phyloP scores from a whole-genome alignment of 768 basidiomycete species.

The Xerocomus brunneocitrinus region DNA sequence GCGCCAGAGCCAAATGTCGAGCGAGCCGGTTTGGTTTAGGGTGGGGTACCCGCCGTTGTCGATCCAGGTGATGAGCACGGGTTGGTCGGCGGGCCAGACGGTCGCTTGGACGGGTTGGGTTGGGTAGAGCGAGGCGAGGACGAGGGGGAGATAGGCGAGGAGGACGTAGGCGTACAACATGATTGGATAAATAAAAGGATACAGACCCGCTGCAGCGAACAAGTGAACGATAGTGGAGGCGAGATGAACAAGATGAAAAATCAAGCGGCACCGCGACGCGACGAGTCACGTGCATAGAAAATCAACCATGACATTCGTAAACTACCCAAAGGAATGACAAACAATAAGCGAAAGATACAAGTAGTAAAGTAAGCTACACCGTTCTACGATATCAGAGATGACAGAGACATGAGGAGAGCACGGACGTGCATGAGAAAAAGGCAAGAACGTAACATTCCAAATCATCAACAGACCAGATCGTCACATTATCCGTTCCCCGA shows the following conservation, averaged over 20 bases:
- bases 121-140: conserved; percentile 42
- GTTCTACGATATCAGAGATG: conserved; percentile 10
- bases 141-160: conserved; percentile 10
- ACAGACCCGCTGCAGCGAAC: conserved; percentile 28
- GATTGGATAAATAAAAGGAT: conserved; percentile 2
- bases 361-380: conserved; percentile 16
- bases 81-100: conserved; percentile 40
- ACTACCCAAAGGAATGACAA: conserved; percentile 11
- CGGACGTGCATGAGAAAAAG: not conserved
- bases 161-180: conserved; percentile 8
- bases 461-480: not conserved
- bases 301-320: conserved; percentile 19
- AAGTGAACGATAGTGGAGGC: no score
- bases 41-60: conserved; percentile 43
- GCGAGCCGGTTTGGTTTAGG: conserved; percentile 37
- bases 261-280: conserved; percentile 10
- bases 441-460: not conserved
- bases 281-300: conserved; percentile 23
- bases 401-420: not conserved
- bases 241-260: not conserved
- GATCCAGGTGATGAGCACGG: conserved; percentile 43
- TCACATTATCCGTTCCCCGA: conserved; percentile 58
- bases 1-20: conserved; percentile 46
- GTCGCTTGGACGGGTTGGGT: conserved; percentile 46
- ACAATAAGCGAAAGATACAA: conserved; percentile 14